Percentiles rank a stretch among this genome's conserved stretches.
These are phyloP conservation scores for Morella rubra DNA, from an alignment of 306 rosid genomes.

Conservation along the genomic window DNA sequence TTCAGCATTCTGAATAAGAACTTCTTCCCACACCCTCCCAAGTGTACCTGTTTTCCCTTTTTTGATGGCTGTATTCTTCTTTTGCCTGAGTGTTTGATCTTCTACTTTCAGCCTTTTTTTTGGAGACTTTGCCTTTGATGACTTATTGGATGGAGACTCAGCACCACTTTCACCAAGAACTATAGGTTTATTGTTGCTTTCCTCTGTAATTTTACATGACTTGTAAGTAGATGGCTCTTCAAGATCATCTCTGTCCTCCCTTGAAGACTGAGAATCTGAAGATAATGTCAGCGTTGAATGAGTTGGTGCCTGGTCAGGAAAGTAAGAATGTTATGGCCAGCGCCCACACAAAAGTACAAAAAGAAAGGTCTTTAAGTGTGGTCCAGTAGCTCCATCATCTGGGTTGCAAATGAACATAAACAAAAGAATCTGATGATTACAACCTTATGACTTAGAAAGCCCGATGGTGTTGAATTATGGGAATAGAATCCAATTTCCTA, in stretches of 20 bases:
- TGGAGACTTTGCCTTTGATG: slow-evolving; percentile 29
- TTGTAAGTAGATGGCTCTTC: slow-evolving; percentile 39
- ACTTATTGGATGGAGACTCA: slow-evolving; percentile 34
- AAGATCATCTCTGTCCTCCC: slow-evolving; percentile 31
- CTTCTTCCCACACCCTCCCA: slow-evolving; percentile 15
- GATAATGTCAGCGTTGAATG: slow-evolving; percentile 49
- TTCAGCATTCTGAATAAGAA: slow-evolving; percentile 13
- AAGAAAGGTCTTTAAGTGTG: not conserved
- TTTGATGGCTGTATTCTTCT: slow-evolving; percentile 38
- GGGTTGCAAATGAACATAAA: not conserved
- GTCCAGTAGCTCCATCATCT: not conserved
- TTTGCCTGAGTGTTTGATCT: slow-evolving; percentile 25
- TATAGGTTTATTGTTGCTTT: slow-evolving; percentile 23
- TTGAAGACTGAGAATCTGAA: slow-evolving; percentile 53
- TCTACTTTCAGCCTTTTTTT: slow-evolving; percentile 28
- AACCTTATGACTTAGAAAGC: not conserved
- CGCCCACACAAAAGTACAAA: not conserved
- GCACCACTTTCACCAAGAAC: slow-evolving; percentile 23
- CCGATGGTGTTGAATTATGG: not conserved
- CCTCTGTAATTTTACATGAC: slow-evolving; percentile 32
- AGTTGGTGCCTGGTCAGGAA: slow-evolving; percentile 56
- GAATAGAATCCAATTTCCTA: not conserved
- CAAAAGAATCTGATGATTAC: not conserved
- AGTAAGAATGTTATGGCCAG: not conserved
- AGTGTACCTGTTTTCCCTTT: slow-evolving; percentile 47